Conservation (phyloP, 179 eudicot species). For the Dionaea muscipula region DNA sequence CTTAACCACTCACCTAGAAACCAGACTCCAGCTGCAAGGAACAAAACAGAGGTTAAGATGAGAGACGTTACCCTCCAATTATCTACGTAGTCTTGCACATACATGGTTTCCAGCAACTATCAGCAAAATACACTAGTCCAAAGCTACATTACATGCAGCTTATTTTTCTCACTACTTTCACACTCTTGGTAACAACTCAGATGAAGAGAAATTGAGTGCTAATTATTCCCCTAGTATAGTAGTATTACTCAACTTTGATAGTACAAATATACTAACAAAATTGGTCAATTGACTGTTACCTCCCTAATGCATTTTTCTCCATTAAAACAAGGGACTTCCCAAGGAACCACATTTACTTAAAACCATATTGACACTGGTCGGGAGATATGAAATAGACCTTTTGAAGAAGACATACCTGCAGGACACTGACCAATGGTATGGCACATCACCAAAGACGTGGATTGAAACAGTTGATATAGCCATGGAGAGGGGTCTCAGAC, state of each 20-base stretch:
- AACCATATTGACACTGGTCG: neutral
- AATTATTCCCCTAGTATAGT: too few relatives aligned
- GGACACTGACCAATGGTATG: slow-evolving; percentile 76
- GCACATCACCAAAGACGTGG: slow-evolving; percentile 86
- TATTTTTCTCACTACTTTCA: neutral
- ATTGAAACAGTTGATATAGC: slow-evolving; percentile 75
- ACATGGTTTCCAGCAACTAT: slow-evolving; percentile 7
- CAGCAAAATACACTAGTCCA: neutral
- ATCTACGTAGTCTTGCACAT: slow-evolving; percentile 50
- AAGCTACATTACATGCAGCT: neutral
- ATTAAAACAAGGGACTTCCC: neutral
- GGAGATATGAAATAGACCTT: neutral
- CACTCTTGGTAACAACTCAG: too few relatives aligned
- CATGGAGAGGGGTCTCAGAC: slow-evolving; percentile 76
- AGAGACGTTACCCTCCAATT: slow-evolving; percentile 72
- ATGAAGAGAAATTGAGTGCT: too few relatives aligned
- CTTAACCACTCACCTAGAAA: slow-evolving; percentile 37
- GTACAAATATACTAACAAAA: too few relatives aligned
- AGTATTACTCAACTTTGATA: too few relatives aligned
- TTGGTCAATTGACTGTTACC: too few relatives aligned
- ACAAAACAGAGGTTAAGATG: slow-evolving; percentile 47
- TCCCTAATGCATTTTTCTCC: too few relatives aligned
- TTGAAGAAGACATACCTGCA: slow-evolving; percentile 52
- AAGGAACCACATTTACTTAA: neutral
- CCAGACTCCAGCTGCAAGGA: slow-evolving; percentile 66